Base-by-base conservation (phyloP, 495 filamentous ascomycete species). In the Penicillium parvum region DNA sequence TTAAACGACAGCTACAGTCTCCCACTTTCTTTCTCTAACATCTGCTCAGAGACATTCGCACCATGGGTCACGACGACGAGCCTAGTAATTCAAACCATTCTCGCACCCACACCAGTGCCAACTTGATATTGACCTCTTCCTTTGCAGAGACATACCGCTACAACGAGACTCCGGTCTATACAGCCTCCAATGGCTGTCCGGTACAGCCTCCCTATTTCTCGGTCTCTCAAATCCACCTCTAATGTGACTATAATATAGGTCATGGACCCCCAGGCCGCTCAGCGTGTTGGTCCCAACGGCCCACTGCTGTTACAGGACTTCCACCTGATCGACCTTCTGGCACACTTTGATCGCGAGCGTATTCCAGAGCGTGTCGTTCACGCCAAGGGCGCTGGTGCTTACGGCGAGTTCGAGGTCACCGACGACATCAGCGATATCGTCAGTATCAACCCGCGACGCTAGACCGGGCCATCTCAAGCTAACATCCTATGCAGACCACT, bases 311-410 rank as follows among this genome's bases (percentile, higher is more conserved):
- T 83, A 16, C 77, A 82, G 50, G 79, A 83, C 55, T 81, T 81
- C 52, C 75, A 81, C 52, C 53, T 81, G 50, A 77, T 81, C 46
- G 80, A 84, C 52, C 72, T 84, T 11, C 68, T 88, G 22, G 81
- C 83, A 6, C 82, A 86, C 59, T 86, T 87, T 53, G 76, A 79
- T 56, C 71, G 79, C 26, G 81, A 85, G 58, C 72, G 81, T 11
- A 81, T 84, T 25, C 80, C 82, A 1, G 82, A 86, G 63, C 75
- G 82, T 32, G 84, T 88, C 34, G 87, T 90, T 22, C 87, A 92
- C 42, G 86, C 86, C 25, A 86, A 88, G 57, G 87, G 87, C 40
- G 82, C 83, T 41, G 86, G 85, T 20, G 87, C 87, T 37, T 86
- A 85, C 53, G 86, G 86, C 37, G 76, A 78, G 44, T 89, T 87